phyloP scores from a whole-genome alignment of 768 basidiomycete species.

The Asterophora parasitica region DNA sequence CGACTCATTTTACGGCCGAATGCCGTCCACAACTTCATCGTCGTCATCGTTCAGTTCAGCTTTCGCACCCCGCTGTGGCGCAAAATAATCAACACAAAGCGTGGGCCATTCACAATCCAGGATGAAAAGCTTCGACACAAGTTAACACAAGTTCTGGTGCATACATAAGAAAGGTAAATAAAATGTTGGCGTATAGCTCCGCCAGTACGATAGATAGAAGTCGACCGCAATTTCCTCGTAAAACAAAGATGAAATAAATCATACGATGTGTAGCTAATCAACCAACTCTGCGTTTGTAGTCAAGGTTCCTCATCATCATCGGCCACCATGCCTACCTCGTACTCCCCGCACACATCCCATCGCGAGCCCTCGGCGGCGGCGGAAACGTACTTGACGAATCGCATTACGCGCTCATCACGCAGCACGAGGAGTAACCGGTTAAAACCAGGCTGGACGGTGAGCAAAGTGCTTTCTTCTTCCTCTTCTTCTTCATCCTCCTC shows the following conservation, averaged over 20 bases:
- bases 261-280: not conserved
- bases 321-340: slow-evolving; percentile 79
- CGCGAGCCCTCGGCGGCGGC: slow-evolving; percentile 85
- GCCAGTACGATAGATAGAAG: too few species aligned
- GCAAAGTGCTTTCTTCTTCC: slow-evolving; percentile 73
- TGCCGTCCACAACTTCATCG: too few species aligned
- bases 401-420: slow-evolving; percentile 89
- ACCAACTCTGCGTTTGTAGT: not conserved
- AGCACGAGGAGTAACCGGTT: slow-evolving; percentile 86
- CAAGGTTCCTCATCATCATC: slow-evolving; percentile 38
- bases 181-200: too few species aligned
- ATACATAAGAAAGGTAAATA: too few species aligned
- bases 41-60: too few species aligned
- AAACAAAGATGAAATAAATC: not conserved
- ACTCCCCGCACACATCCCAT: slow-evolving; percentile 93
- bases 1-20: too few species aligned
- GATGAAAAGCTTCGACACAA: too few species aligned
- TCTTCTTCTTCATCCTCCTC: slow-evolving; percentile 48
- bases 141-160: too few species aligned
- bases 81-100: too few species aligned
- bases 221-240: too few species aligned
- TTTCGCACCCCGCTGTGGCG: too few species aligned
- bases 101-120: too few species aligned
- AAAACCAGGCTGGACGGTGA: slow-evolving; percentile 86
- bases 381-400: slow-evolving; percentile 93